These are phyloP conservation scores for Apiospora kogelbergensis DNA, from an alignment of 2,329 filamentous ascomycete genomes.

Conservation along the genomic window DNA sequence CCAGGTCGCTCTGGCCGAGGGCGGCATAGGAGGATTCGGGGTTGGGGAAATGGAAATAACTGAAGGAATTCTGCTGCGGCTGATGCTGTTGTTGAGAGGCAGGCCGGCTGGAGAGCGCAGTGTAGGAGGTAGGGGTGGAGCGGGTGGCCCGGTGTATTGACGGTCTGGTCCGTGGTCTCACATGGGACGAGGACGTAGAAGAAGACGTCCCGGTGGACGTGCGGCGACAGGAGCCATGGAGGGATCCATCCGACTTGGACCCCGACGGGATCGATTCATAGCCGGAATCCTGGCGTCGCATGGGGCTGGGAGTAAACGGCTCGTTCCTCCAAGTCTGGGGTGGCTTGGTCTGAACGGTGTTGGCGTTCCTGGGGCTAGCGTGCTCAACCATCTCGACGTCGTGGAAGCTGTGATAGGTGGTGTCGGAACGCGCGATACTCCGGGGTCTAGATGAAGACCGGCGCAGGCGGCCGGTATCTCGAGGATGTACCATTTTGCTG, in stretches of 20 bases:
- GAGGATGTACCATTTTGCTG: background rate
- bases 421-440: constrained; percentile 46
- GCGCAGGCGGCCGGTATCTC: constrained; percentile 13
- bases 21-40: constrained; percentile 34
- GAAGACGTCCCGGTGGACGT: constrained; percentile 28
- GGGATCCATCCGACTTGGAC: constrained; percentile 40
- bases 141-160: constrained; percentile 40
- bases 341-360: constrained; percentile 14
- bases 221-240: constrained; percentile 30
- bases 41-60: constrained; percentile 52
- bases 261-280: constrained; percentile 52
- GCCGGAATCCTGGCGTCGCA: constrained; percentile 58
- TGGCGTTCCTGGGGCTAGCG: constrained; percentile 20
- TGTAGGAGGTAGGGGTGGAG: constrained; percentile 30
- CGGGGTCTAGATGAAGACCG: constrained; percentile 34
- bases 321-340: constrained; percentile 20
- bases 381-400: constrained; percentile 50
- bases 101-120: constrained; percentile 12
- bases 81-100: constrained; percentile 26
- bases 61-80: constrained; percentile 27
- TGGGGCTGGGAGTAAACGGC: constrained; percentile 36
- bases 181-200: constrained; percentile 23
- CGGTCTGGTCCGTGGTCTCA: constrained; percentile 40
- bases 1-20: background rate
- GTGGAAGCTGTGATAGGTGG: constrained; percentile 56